Base-by-base conservation (phyloP, 768 basidiomycete species). In the Cyathus striatus region DNA sequence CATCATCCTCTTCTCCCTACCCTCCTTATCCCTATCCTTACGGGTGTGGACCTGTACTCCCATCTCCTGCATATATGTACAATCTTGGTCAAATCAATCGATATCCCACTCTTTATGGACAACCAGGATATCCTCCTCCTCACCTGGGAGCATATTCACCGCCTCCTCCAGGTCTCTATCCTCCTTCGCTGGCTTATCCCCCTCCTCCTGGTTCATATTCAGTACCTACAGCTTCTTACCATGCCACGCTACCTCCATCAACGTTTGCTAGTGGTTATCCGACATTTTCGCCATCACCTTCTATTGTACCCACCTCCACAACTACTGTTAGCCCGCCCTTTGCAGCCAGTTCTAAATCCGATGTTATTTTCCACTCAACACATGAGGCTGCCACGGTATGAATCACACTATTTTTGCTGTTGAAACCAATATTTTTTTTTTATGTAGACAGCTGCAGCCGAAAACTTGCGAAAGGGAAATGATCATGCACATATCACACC, bases 31-130 rank as follows among this genome's bases (percentile, higher is more conserved):
- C 46, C 5, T 48, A 49, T 37, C 41, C 48, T 3, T 51, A 50
- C 21, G 46, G 47, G 39, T 44, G 48, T 14, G 23, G 25, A 9
- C n/a, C 46, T 34, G 12, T 27, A 14, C 45, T 41, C 3, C 45
- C 46, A 5, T 40, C 52, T 10, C 33, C 39, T 25, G 45, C 43
- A 27, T 52, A 57, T 41, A 35, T 48, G 2, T 54, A 53, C 23
- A 44, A 51, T 16, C 50, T 49, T 9, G 42, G 51, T 10, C 52
- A 48, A 4, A 49, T 49, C 27, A 42, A n/a, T n/a, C n/a, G n/a
- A n/a, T n/a, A 46, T 21, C 20, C 42, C 18, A 5, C 40, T 25
- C 18, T 40, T 4, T 25, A 41, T n/a, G 35, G 39, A 14, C 48
- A 43, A 32, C 43, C 41, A n/a, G 22, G 23, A 16, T 39, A 26